Evolutionary conservation across 1,139 yeast species (phyloP), one percentile per base, ranked within the genome.

Genomic region (Nakaseomyces glabratus): DNA sequence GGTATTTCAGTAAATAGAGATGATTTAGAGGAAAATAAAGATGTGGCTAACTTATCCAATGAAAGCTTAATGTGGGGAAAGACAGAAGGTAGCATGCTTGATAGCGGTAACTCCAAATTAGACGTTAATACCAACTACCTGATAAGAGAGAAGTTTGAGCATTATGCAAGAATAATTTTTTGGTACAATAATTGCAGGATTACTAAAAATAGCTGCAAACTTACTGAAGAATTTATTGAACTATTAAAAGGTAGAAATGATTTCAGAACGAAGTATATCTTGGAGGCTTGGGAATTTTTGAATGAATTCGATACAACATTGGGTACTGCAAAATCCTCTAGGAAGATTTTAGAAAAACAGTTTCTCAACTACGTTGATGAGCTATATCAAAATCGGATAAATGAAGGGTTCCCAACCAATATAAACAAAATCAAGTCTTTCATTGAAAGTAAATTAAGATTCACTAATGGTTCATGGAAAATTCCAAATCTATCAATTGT

Each of bases 331-430:
- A 8, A n/a, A 4, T 33, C 35, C 7, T 30, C 37, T 4, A 29
- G 39, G 10, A 36, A 36, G 13, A 79, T 71, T 48, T 65, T 90
- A 46, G 94, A 90, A 54, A 57, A 61, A 9, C 96, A 90, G 58
- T 88, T 85, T 56, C 73, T 71, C 51, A 79, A 72, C 32, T 76
- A 79, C 52, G 71, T 86, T 44, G 88, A 82, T 48, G 74, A 71
- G 30, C 69, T 84, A 33, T 85, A 84, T 52, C 68, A 72, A 24
- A 77, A 76, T 42, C 63, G 73, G 45, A 71, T 73, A 20, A 73
- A 69, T 34, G 71, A 73, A 40, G 81, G 81, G 6, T 70, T 82
- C 12, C 82, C 93, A 4, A 74, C 84, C 3, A 75, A 75, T 40
- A 63, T 75, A 35, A 81, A 79, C 57, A 85, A 82, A 51, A 71